These are phyloP conservation scores for Cunninghamia lanceolata DNA, from an alignment of 75 land plant genomes.

Conservation along the genomic window DNA sequence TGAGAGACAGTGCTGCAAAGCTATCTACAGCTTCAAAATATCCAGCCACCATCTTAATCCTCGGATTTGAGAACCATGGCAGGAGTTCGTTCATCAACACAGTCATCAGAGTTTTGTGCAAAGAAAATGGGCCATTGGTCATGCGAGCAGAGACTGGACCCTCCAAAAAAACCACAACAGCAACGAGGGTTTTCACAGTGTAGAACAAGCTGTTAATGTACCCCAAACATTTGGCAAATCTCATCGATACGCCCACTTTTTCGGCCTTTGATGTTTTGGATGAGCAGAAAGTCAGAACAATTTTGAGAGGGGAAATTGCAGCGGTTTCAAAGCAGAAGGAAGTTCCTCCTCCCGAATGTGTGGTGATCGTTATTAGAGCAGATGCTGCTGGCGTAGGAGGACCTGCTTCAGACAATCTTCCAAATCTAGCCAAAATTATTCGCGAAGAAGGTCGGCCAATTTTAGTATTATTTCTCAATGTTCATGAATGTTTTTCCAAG, in stretches of 20 bases:
- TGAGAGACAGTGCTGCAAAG: neutral
- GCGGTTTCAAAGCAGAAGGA: neutral
- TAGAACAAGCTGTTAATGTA: neutral
- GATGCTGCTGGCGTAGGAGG: neutral
- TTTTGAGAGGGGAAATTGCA: neutral
- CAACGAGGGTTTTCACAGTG: neutral
- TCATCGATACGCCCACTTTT: slow-evolving; percentile 1
- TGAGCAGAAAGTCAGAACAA: neutral
- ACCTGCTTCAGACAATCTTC: neutral
- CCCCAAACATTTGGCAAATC: neutral
- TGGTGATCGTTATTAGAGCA: neutral
- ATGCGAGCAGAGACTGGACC: slow-evolving; percentile 8
- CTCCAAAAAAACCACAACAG: neutral
- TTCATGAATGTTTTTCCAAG: too few species aligned
- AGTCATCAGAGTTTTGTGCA: slow-evolving; percentile 10
- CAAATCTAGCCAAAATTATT: neutral
- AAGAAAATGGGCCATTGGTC: neutral
- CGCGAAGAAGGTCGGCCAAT: slow-evolving; percentile 2
- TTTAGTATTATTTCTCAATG: neutral
- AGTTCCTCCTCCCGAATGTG: neutral
- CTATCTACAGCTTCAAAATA: neutral
- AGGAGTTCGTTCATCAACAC: slow-evolving; percentile 9
- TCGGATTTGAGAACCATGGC: slow-evolving; percentile 11
- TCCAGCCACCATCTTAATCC: neutral
- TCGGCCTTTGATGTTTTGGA: neutral